Evolutionary conservation across 371 early-diverging fungal species (phyloP), one percentile per base, ranked within the genome.

Genomic region (Actinomucor elegans): DNA sequence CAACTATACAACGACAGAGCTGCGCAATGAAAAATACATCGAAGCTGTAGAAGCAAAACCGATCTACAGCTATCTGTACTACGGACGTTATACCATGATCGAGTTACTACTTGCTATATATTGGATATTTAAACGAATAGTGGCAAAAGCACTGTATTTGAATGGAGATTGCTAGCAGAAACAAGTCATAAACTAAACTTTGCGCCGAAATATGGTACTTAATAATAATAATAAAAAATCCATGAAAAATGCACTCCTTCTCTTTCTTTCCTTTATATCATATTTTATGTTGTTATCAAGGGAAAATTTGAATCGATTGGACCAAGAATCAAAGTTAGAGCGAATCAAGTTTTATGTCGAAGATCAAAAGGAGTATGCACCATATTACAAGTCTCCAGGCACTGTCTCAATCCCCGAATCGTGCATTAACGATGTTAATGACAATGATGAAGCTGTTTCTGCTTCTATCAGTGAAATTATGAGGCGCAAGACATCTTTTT

Each of bases 151-250:
- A 41, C 51, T 15, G 70, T 69, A 21, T 51, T 76, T 14, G 71
- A 73, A 23, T 77, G 67, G 67, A 73, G 73, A 21, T 73, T 66
- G 34, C 23, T 77, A 38, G 63, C 61, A 28, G 77, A 77, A 48
- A 71, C 73, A 44, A 66, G 69, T 15, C 63, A 67, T 42, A 73
- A 71, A 53, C 58, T 77, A 31, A 72, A 72, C 0, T 59, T 57
- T 59, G 57, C 71, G 21, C 67, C 65, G n/a, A 77, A 77, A 37
- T 77, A 73, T 50, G 73, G 73, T 17, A 69, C 73, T 6, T 71
- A 61, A 63, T 43, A 34, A 31, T 5, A 33, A 36, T 17, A 27
- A 28, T 11, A 48, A 24, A 14, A n/a, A 21, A 14, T 10, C 15
- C 2, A 3, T 31, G 0, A 23, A 26, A 26, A 12, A 34, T n/a